phyloP scores from a whole-genome alignment of 139 green algal species.

The Nannochloris sp. region DNA sequence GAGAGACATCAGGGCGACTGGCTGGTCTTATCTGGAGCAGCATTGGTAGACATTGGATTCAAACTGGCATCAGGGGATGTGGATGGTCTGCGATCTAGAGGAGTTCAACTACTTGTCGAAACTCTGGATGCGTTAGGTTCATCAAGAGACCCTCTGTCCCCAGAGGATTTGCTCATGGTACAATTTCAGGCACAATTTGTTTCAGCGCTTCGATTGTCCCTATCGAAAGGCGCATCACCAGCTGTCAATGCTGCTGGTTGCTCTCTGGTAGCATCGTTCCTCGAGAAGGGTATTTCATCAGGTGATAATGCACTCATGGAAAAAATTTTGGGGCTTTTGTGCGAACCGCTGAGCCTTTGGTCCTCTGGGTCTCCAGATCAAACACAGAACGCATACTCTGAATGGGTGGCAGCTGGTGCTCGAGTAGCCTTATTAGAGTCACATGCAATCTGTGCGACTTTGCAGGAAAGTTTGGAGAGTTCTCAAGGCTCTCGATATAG shows the following conservation, averaged over 20 bases:
- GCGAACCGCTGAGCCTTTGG: slow-evolving; percentile 35
- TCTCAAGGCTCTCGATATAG: background rate
- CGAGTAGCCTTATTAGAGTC: slow-evolving; percentile 40
- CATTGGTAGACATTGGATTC: slow-evolving; percentile 75
- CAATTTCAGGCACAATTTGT: slow-evolving; percentile 76
- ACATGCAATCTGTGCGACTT: slow-evolving; percentile 49
- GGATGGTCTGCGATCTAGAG: slow-evolving; percentile 45
- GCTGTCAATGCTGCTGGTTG: slow-evolving; percentile 43
- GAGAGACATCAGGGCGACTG: slow-evolving; percentile 36
- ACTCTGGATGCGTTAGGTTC: slow-evolving; percentile 41
- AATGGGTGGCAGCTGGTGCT: slow-evolving; percentile 56
- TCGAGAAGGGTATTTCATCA: slow-evolving; percentile 45
- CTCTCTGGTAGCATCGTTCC: slow-evolving; percentile 50
- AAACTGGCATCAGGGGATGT: slow-evolving; percentile 53
- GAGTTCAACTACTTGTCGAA: slow-evolving; percentile 43
- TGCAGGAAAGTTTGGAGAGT: slow-evolving; percentile 8
- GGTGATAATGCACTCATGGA: slow-evolving; percentile 47
- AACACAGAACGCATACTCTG: slow-evolving; percentile 43
- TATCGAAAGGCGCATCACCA: slow-evolving; percentile 31
- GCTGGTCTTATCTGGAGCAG: slow-evolving; percentile 41
- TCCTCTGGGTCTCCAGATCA: background rate
- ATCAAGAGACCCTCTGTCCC: slow-evolving; percentile 46
- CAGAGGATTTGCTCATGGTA: slow-evolving; percentile 46
- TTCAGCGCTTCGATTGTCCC: slow-evolving; percentile 31
- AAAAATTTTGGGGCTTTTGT: slow-evolving; percentile 56